A percentile compares a stretch with the other conserved stretches of the same genome.
These are phyloP conservation scores for Eucalyptus rudis DNA, from an alignment of 345 rosid species.

Conservation along the genomic window DNA sequence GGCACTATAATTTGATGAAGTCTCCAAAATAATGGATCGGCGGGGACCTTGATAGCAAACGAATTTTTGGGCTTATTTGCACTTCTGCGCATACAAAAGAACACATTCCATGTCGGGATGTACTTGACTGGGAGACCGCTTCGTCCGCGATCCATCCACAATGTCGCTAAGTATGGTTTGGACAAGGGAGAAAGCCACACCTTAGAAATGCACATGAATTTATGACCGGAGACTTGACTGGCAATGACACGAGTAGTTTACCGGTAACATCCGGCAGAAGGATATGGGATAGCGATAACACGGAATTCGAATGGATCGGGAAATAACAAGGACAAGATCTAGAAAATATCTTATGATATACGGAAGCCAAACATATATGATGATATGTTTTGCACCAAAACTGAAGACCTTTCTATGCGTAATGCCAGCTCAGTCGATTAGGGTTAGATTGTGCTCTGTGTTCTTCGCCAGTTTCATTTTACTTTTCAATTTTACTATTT, in stretches of 20 bases:
- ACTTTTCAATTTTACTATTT: too few species aligned
- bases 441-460: background rate
- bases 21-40: background rate
- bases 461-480: background rate
- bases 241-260: background rate
- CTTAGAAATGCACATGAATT: background rate
- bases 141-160: background rate
- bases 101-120: background rate
- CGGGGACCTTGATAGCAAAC: background rate
- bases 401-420: background rate
- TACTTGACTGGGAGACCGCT: background rate
- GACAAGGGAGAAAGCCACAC: background rate
- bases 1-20: background rate
- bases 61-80: background rate
- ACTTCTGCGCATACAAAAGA: background rate
- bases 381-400: background rate
- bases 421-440: background rate
- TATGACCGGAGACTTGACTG: background rate
- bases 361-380: background rate
- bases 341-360: background rate
- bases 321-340: background rate
- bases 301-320: background rate
- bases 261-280: background rate
- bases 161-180: background rate
- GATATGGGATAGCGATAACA: background rate